A percentile compares a stretch with the other conserved stretches of the same genome.
phyloP scores from a whole-genome alignment of 2,329 filamentous ascomycete species.

The Monosporascus sp. region DNA sequence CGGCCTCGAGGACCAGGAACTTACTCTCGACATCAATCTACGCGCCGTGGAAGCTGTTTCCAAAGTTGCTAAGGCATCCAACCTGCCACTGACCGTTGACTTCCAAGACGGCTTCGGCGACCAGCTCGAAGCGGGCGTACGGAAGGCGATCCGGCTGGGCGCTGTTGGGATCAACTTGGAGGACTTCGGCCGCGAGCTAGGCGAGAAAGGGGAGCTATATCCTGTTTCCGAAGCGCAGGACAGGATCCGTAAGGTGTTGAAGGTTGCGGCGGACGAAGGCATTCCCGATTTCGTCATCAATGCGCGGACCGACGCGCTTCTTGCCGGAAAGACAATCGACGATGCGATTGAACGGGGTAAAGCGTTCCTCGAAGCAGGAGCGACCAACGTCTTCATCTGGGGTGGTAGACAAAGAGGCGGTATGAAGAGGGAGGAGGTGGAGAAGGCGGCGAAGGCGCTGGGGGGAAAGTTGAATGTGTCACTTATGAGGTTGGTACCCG shows the following conservation, averaged over 20 bases:
- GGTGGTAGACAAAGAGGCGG: slow-evolving; percentile 23
- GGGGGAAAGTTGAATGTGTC: slow-evolving; percentile 30
- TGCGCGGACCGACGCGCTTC: slow-evolving; percentile 43
- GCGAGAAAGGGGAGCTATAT: slow-evolving; percentile 28
- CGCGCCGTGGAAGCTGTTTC: slow-evolving; percentile 34
- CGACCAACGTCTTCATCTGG: slow-evolving; percentile 47
- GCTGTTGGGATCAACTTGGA: slow-evolving; percentile 49
- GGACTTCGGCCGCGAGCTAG: slow-evolving; percentile 33
- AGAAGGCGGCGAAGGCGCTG: slow-evolving; percentile 33
- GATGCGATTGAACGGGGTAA: slow-evolving; percentile 40
- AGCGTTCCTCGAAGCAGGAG: slow-evolving; percentile 44
- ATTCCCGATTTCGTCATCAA: slow-evolving; percentile 45
- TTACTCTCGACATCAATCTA: slow-evolving; percentile 41
- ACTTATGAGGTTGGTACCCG: background rate
- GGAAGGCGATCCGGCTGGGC: slow-evolving; percentile 35
- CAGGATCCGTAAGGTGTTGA: slow-evolving; percentile 32
- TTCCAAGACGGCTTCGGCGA: slow-evolving; percentile 46
- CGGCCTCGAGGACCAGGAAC: slow-evolving; percentile 31
- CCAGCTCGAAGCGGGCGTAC: slow-evolving; percentile 33
- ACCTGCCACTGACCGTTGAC: slow-evolving; percentile 43
- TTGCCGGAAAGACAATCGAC: slow-evolving; percentile 17
- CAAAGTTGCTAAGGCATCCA: slow-evolving; percentile 19
- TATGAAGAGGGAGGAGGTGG: slow-evolving; percentile 31
- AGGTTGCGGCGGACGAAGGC: slow-evolving; percentile 32
- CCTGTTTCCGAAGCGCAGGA: slow-evolving; percentile 33